Percentiles rank a stretch among this genome's conserved stretches.
phyloP scores from a whole-genome alignment of 2,329 filamentous ascomycete genomes.

The Verticillium nonalfalfae region DNA sequence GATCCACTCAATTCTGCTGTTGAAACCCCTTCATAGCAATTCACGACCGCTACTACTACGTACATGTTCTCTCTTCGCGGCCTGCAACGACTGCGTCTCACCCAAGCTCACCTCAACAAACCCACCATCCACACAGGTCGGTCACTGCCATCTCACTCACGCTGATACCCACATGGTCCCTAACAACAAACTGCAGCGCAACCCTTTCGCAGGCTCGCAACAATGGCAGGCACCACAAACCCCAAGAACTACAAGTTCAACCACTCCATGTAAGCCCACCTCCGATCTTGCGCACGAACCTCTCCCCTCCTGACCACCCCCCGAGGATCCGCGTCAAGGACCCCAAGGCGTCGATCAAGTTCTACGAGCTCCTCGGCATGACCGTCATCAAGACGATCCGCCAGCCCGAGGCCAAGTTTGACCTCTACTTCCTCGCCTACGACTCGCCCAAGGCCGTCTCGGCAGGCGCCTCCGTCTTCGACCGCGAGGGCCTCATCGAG shows the following conservation, averaged over 20 bases:
- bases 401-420: constrained; percentile 85
- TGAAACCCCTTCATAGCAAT: background rate
- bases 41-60: background rate
- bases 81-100: constrained; percentile 8
- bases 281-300: no score
- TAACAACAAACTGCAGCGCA: background rate
- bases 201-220: constrained; percentile 23
- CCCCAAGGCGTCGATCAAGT: constrained; percentile 80
- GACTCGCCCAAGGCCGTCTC: constrained; percentile 71
- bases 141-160: background rate
- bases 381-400: constrained; percentile 73
- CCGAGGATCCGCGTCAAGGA: constrained; percentile 88
- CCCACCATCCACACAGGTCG: background rate
- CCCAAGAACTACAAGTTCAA: constrained; percentile 75
- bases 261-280: constrained; percentile 67
- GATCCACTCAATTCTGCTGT: background rate
- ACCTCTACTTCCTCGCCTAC: constrained; percentile 92
- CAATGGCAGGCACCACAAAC: constrained; percentile 67
- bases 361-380: constrained; percentile 91
- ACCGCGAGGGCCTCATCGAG: constrained; percentile 87
- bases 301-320: constrained; percentile 10
- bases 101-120: constrained; percentile 5
- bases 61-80: constrained; percentile 8
- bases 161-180: background rate
- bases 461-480: constrained; percentile 62